Evolutionary conservation across 2,329 filamentous ascomycete species (phyloP).

Genomic region (Lachnellula cervina): DNA sequence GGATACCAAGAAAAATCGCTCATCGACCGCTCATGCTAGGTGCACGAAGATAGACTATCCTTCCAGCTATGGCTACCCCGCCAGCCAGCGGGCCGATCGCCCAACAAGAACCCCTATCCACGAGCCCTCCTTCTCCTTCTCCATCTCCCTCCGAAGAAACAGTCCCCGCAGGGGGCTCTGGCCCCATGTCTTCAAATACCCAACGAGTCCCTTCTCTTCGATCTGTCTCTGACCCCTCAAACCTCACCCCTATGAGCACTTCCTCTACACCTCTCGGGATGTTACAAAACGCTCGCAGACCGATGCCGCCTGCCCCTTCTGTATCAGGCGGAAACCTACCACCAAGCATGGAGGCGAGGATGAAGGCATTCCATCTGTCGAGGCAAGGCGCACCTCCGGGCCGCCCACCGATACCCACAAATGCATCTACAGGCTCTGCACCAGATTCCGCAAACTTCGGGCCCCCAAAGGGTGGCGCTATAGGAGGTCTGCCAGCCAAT

Average conservation of each 20-base stretch:
- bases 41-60: slow-evolving; percentile 1
- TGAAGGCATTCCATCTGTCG: slow-evolving; percentile 65
- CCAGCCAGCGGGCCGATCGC: slow-evolving; percentile 12
- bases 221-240: slow-evolving; percentile 54
- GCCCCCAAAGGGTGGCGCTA: slow-evolving; percentile 30
- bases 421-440: slow-evolving; percentile 34
- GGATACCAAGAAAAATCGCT: neutral
- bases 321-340: slow-evolving; percentile 46
- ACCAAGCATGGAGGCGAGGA: slow-evolving; percentile 62
- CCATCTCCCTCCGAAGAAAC: slow-evolving; percentile 14
- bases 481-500: slow-evolving; percentile 39
- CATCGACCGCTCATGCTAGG: slow-evolving; percentile 3
- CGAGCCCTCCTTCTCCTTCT: slow-evolving; percentile 10
- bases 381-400: slow-evolving; percentile 51
- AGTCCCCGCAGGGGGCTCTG: slow-evolving; percentile 10
- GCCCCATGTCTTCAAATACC: slow-evolving; percentile 28
- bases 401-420: slow-evolving; percentile 26
- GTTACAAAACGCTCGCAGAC: slow-evolving; percentile 60
- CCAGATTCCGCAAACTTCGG: slow-evolving; percentile 20
- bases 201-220: slow-evolving; percentile 55
- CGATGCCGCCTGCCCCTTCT: slow-evolving; percentile 28
- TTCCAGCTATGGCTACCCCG: slow-evolving; percentile 22
- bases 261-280: slow-evolving; percentile 83
- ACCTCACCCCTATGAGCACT: slow-evolving; percentile 57
- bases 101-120: slow-evolving; percentile 22